Evolutionary conservation across 441 rosid genomes (phyloP), one percentile per base, ranked within the genome.

Genomic region (Mallotus japonicus): DNA sequence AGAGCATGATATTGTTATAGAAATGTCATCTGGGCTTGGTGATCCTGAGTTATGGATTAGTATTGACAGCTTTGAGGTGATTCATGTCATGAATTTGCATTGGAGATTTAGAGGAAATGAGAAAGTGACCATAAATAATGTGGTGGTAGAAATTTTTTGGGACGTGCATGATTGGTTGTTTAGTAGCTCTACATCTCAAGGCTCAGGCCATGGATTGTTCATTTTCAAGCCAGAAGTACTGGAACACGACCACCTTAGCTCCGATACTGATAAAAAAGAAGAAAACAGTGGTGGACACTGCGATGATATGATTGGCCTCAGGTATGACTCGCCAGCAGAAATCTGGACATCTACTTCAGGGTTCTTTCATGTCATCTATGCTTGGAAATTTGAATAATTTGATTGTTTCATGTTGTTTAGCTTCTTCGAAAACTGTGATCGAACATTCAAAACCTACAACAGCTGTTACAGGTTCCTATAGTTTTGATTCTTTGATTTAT

Each of bases 21-120:
- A 88, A 77, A 86, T 81, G 46, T 81, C 90, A 11, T 79, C 84
- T 0, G 88, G 93, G 49, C 83, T 82, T 0, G 87, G 84, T 7
- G 95, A 90, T 22, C 96, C 93, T 0, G 93, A 92, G 78, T 85
- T 90, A 91, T 86, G 90, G 92, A 88, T 92, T 0, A 81, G 83
- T 55, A 83, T 92, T 12, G 94, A 90, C 32, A 89, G 88, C 58
- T 80, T 65, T 3, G 74, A 82, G 19, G 84, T 80, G 47, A 80
- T 88, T 73, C 85, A 85, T 51, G 76, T 90, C 2, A 80, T 86
- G 88, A 91, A 88, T 65, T 76, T 90, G 77, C 80, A 89, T 34
- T 92, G 97, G 97, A 85, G 90, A 73, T 89, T 90, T 70, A 83
- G 96, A 69, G 97, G 97, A 65, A 90, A 92, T 50, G 97, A 89